phyloP scores from a whole-genome alignment of 179 eudicot genomes.

The Actinidia arguta region DNA sequence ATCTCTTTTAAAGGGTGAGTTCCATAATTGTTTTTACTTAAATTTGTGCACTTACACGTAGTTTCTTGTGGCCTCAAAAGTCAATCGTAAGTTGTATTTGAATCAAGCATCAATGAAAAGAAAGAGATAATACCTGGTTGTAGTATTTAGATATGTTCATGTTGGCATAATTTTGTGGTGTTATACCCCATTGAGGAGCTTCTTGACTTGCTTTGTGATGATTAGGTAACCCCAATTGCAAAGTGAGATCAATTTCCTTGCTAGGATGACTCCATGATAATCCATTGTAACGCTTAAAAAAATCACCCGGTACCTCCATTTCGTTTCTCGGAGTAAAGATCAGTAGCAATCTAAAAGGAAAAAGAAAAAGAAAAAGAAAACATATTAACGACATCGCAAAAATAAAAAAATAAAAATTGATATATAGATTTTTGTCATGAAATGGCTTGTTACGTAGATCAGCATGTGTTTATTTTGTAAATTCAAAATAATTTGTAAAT shows the following conservation, averaged over 20 bases:
- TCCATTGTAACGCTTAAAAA: background rate
- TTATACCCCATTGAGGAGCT: too few relatives aligned
- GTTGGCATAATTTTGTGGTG: background rate
- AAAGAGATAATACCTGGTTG: background rate
- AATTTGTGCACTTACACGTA: too few relatives aligned
- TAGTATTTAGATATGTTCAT: background rate
- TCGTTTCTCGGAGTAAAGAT: background rate
- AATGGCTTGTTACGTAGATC: background rate
- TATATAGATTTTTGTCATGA: background rate
- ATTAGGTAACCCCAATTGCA: background rate
- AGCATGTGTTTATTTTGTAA: background rate
- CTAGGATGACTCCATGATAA: background rate
- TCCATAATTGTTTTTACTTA: too few relatives aligned
- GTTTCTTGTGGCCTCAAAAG: too few relatives aligned
- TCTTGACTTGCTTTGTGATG: background rate
- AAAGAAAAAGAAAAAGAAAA: too few relatives aligned
- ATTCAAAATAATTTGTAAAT: too few relatives aligned
- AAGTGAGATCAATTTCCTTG: background rate
- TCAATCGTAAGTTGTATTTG: too few relatives aligned
- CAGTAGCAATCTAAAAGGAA: background rate
- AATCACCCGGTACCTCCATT: background rate
- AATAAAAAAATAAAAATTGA: background rate
- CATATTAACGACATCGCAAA: background rate
- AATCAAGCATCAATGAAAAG: too few relatives aligned
- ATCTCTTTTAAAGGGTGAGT: too few relatives aligned